A percentile compares a stretch with the other conserved stretches of the same genome.
Conservation (phyloP, 257 asterid species). For the Ocimum tenuiflorum region DNA sequence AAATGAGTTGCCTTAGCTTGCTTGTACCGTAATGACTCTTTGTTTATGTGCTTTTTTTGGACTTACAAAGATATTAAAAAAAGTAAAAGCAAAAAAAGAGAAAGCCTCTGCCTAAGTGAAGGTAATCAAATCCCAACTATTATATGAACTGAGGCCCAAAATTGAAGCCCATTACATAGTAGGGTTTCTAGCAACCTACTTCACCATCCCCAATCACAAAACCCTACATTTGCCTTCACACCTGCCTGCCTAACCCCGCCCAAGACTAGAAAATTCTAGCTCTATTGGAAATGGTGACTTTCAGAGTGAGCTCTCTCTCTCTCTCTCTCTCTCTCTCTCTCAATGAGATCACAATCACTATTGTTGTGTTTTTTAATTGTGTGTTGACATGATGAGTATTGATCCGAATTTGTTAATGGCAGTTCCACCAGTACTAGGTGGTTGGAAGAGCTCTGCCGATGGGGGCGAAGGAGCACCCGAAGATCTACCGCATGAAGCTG, state of each 20-base stretch:
- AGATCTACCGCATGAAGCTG: too few relatives aligned
- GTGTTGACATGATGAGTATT: neutral
- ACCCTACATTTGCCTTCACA: constrained; percentile 25
- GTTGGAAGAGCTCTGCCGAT: too few relatives aligned
- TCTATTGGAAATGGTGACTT: constrained; percentile 40
- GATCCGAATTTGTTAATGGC: constrained; percentile 13
- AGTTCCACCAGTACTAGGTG: constrained; percentile 84
- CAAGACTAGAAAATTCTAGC: neutral
- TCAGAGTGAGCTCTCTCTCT: constrained; percentile 39
- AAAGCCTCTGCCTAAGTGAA: too few relatives aligned
- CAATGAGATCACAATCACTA: neutral
- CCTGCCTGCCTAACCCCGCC: constrained; percentile 9
- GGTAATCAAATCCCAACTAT: too few relatives aligned
- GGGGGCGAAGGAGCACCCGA: too few relatives aligned
- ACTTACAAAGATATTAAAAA: too few relatives aligned
- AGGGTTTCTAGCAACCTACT: constrained; percentile 17
- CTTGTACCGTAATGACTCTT: too few relatives aligned
- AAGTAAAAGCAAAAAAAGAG: too few relatives aligned
- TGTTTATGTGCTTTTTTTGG: too few relatives aligned
- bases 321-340: neutral
- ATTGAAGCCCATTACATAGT: constrained; percentile 5
- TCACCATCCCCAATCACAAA: neutral
- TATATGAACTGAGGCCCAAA: neutral
- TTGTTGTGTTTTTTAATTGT: neutral
- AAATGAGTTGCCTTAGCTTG: too few relatives aligned